phyloP scores from a whole-genome alignment of 1,284 basidiomycete genomes.

The Pseudozyma sp. region DNA sequence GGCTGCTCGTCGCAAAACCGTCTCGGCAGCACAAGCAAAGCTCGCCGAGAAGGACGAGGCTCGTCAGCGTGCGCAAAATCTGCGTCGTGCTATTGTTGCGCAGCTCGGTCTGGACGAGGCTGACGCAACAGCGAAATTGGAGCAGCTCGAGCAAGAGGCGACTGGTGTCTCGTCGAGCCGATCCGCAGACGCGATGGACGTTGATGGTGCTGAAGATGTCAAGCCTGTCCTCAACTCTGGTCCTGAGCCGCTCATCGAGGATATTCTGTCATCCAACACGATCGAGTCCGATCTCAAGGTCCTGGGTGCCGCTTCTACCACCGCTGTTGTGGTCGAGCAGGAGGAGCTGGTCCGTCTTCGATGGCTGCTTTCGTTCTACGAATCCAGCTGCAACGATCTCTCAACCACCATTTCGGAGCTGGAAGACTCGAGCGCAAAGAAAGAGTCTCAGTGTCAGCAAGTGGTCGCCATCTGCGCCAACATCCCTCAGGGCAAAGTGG shows the following conservation, averaged over 20 bases:
- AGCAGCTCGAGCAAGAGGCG: conserved; percentile 19
- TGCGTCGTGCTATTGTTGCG: conserved; percentile 43
- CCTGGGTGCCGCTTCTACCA: not conserved
- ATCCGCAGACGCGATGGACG: conserved; percentile 31
- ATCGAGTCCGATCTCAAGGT: conserved; percentile 14
- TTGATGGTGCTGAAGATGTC: conserved; percentile 26
- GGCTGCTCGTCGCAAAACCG: conserved; percentile 80
- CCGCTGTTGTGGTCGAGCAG: not conserved
- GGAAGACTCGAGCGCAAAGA: conserved; percentile 79
- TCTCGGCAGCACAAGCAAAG: conserved; percentile 55
- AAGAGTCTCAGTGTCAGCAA: conserved; percentile 88
- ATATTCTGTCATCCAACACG: conserved; percentile 5
- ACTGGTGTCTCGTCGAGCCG: not conserved
- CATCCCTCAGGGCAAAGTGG: conserved; percentile 86
- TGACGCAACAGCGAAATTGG: conserved; percentile 7
- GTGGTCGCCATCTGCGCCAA: conserved; percentile 90
- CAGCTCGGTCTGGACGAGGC: conserved; percentile 73
- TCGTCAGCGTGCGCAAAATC: conserved; percentile 49
- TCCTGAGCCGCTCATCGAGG: conserved; percentile 8
- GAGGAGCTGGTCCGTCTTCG: conserved; percentile 54
- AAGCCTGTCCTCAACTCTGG: conserved; percentile 9
- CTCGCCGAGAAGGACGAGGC: conserved; percentile 62
- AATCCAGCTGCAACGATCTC: conserved; percentile 64
- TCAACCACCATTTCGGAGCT: conserved; percentile 82
- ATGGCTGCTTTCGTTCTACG: conserved; percentile 41